Conservation (phyloP, 2,329 filamentous ascomycete species). For the Botryotinia convoluta region DNA sequence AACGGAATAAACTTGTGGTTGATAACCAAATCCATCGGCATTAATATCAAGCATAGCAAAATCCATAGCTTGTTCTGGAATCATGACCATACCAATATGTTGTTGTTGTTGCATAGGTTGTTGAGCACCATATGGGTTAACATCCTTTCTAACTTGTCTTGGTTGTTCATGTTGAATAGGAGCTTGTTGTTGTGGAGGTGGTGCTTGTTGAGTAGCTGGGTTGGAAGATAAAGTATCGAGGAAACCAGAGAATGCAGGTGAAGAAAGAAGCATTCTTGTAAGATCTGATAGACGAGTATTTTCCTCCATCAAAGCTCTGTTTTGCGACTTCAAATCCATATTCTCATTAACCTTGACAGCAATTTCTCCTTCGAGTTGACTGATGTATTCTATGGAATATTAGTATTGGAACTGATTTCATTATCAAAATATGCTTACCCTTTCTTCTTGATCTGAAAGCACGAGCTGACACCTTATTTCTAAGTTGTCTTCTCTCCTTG, state of each 20-base stretch:
- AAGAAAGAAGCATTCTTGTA: slow-evolving; percentile 77
- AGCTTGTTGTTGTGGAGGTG: slow-evolving; percentile 33
- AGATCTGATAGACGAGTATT: slow-evolving; percentile 77
- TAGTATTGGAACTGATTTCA: slow-evolving; percentile 43
- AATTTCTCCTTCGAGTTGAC: slow-evolving; percentile 87
- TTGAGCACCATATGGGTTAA: slow-evolving; percentile 56
- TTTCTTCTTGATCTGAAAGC: slow-evolving; percentile 98
- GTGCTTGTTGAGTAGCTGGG: slow-evolving; percentile 45
- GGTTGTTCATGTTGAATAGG: slow-evolving; percentile 40
- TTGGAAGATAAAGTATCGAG: slow-evolving; percentile 68
- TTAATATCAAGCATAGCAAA: slow-evolving; percentile 68
- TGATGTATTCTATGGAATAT: slow-evolving; percentile 82
- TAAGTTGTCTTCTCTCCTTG: slow-evolving; percentile 94
- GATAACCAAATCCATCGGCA: slow-evolving; percentile 54
- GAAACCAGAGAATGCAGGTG: slow-evolving; percentile 79
- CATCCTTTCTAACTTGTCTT: slow-evolving; percentile 60
- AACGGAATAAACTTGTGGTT: slow-evolving; percentile 72
- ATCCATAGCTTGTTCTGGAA: slow-evolving; percentile 76
- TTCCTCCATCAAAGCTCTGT: slow-evolving; percentile 78
- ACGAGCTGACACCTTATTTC: slow-evolving; percentile 97
- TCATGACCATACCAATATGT: slow-evolving; percentile 76
- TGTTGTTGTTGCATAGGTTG: slow-evolving; percentile 53
- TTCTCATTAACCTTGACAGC: slow-evolving; percentile 80
- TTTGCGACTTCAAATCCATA: slow-evolving; percentile 75
- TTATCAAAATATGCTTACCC: slow-evolving; percentile 57